Evolutionary conservation across 345 rosid genomes (phyloP), one percentile per base, ranked within the genome.

Genomic region (Citrus unshiu): DNA sequence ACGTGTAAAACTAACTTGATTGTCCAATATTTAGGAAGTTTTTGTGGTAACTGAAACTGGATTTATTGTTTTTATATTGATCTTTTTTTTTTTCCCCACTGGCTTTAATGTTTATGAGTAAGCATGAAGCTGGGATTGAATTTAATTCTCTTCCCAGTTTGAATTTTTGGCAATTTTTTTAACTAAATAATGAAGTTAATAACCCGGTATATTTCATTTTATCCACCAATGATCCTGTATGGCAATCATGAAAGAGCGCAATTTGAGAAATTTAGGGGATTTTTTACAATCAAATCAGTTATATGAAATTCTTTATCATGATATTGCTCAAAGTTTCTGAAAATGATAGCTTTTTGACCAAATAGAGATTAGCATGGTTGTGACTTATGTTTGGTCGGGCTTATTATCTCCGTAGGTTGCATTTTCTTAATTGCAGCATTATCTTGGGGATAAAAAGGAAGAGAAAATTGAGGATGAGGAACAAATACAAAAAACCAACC

Each of bases 401-500:
- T 87, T 70, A 59, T 79, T 68, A 87, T 88, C 84, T 80, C 84
- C 83, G 77, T 77, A 81, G 83, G 85, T 88, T 88, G 81, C 77
- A 79, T 88, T 85, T 82, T 83, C 80, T 81, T 86, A 85, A 80
- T 76, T 84, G 91, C 93, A 88, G 94, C 87, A 79, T 83, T 87
- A 66, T 88, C 75, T 87, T 80, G 88, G 86, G 83, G 89, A 84
- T 84, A 88, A 85, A 83, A 86, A 79, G 85, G 78, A 79, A 87
- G 83, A 87, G 75, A 83, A 85, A 81, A 82, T 89, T 92, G 97
- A 88, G 89, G 91, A 80, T 86, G 88, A 91, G 91, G 90, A 90
- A 86, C 91, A 89, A 89, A 90, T 81, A 87, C 93, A 87, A 88
- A 88, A 94, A 88, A 88, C 73, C 94, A 85, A 91, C 89, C 49